A percentile compares a stretch with the other conserved stretches of the same genome.
phyloP scores from a whole-genome alignment of 2,329 filamentous ascomycete genomes.

The Proliferodiscus dingleyae region DNA sequence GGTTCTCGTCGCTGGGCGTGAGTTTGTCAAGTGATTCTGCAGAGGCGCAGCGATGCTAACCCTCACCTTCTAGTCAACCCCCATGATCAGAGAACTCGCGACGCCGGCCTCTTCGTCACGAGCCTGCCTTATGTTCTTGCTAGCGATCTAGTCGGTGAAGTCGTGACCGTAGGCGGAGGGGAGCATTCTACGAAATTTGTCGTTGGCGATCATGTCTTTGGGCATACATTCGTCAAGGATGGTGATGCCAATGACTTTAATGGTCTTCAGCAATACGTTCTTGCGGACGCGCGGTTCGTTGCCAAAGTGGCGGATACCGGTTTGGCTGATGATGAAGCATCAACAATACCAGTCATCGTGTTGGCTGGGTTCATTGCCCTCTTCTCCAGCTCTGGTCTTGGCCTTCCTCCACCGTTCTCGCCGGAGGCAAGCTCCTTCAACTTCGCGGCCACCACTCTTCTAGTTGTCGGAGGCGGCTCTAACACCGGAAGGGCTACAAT shows the following conservation, averaged over 20 bases:
- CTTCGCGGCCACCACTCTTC: not conserved
- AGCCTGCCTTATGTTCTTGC: constrained; percentile 30
- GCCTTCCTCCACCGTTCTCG: too few species aligned
- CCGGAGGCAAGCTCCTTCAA: not conserved
- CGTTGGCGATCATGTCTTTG: constrained; percentile 33
- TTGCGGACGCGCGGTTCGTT: constrained; percentile 29
- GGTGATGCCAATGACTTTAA: constrained; percentile 6
- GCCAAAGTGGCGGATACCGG: constrained; percentile 33
- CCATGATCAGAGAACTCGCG: constrained; percentile 37
- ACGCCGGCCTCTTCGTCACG: constrained; percentile 32
- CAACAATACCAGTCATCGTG: constrained; percentile 35
- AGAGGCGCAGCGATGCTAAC: not conserved
- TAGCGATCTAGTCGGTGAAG: constrained; percentile 34
- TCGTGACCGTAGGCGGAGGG: constrained; percentile 26
- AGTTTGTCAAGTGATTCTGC: not conserved
- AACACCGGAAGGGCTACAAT: not conserved
- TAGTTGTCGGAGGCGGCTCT: not conserved
- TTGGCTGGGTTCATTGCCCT: constrained; percentile 13
- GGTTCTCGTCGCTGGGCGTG: constrained; percentile 31
- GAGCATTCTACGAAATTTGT: constrained; percentile 21
- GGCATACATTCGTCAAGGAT: too few species aligned
- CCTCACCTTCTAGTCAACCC: constrained; percentile 17
- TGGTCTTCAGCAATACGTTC: constrained; percentile 37
- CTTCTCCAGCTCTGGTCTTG: too few species aligned
- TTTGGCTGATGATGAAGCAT: constrained; percentile 33